phyloP scores from a whole-genome alignment of 2,329 filamentous ascomycete genomes.

The Neonectria hederae region DNA sequence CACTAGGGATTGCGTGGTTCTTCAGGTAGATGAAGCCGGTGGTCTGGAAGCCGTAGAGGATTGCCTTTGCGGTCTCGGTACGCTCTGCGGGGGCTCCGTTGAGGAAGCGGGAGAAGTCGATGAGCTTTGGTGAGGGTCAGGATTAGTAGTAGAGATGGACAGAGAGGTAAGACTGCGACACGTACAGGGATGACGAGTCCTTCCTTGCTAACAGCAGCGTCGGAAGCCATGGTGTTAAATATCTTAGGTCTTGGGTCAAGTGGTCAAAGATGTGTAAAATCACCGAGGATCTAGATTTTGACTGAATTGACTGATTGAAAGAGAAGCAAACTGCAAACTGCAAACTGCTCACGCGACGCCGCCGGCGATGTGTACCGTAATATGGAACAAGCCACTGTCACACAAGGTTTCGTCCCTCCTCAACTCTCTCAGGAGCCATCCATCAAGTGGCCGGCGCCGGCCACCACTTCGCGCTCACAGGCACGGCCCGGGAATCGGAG shows the following conservation, averaged over 20 bases:
- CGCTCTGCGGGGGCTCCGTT: conserved; percentile 68
- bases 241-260: neutral
- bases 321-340: neutral
- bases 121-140: conserved; percentile 35
- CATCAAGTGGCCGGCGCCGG: neutral
- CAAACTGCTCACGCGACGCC: neutral
- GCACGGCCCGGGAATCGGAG: neutral
- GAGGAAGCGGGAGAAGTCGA: conserved; percentile 77
- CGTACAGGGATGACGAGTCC: conserved; percentile 65
- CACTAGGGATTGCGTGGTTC: conserved; percentile 75
- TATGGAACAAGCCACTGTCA: neutral
- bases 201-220: conserved; percentile 60
- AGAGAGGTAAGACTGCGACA: conserved; percentile 1
- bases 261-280: neutral
- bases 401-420: neutral
- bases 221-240: conserved; percentile 38
- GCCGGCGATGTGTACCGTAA: neutral
- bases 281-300: neutral
- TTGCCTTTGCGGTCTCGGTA: conserved; percentile 71
- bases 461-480: neutral
- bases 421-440: neutral
- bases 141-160: too few species aligned
- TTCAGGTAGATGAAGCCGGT: conserved; percentile 91
- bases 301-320: neutral
- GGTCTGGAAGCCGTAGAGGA: conserved; percentile 82